Evolutionary conservation across 352 stramenopile species (phyloP).

Genomic region (Pythium phragmiticola): DNA sequence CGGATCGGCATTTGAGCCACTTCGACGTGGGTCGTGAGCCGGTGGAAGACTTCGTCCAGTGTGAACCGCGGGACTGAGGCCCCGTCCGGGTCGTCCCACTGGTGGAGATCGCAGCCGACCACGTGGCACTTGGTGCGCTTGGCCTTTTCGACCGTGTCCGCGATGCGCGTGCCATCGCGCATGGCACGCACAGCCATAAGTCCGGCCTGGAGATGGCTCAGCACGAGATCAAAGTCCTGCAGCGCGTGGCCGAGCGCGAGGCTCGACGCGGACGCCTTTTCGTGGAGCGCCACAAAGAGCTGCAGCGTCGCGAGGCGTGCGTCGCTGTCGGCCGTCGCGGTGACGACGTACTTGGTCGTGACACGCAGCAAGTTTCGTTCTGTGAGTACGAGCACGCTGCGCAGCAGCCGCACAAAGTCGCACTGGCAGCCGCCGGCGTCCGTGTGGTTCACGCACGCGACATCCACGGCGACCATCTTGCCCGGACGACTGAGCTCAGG

Average conservation of each 20-base stretch:
- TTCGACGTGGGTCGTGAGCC: conserved; percentile 53
- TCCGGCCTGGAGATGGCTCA: conserved; percentile 55
- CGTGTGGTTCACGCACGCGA: conserved; percentile 46
- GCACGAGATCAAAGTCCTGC: conserved; percentile 57
- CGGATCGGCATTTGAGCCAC: conserved; percentile 68
- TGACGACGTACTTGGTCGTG: conserved; percentile 48
- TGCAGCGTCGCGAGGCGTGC: conserved; percentile 47
- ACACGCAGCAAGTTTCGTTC: conserved; percentile 39
- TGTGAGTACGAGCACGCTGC: conserved; percentile 40
- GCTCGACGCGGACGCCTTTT: conserved; percentile 20
- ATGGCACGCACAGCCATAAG: conserved; percentile 32
- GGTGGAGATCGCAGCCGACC: conserved; percentile 58
- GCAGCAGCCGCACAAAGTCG: conserved; percentile 49
- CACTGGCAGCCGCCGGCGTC: conserved; percentile 38
- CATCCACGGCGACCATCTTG: conserved; percentile 30
- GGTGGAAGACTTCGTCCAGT: conserved; percentile 71
- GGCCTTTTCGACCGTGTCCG: conserved; percentile 32
- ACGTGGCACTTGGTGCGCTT: conserved; percentile 58
- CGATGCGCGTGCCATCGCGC: not conserved
- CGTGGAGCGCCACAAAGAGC: conserved; percentile 44
- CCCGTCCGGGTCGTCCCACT: conserved; percentile 5
- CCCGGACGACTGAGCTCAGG: conserved; percentile 17
- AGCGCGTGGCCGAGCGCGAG: conserved; percentile 27
- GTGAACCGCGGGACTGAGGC: conserved; percentile 29
- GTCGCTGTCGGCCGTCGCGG: not conserved